Evolutionary conservation across 768 basidiomycete genomes (phyloP).

Genomic region (Tulasnella sp.): DNA sequence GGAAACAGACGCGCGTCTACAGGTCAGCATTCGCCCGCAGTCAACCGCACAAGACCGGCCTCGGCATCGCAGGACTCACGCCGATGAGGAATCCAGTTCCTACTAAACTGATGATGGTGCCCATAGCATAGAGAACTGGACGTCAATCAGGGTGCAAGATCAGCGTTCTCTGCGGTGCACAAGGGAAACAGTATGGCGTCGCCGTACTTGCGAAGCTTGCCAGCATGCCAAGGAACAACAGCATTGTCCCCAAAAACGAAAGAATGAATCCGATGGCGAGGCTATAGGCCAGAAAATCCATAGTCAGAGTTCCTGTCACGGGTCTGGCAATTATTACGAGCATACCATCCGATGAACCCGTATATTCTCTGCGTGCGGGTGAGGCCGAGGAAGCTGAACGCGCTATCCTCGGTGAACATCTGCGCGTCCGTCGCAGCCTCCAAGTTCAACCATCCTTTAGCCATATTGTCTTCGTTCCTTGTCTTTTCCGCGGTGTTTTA

Average conservation of each 20-base stretch:
- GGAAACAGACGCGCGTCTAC: constrained; percentile 23
- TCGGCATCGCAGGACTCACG: constrained; percentile 47
- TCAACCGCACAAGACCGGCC: background rate
- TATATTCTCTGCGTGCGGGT: constrained; percentile 78
- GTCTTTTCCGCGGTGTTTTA: background rate
- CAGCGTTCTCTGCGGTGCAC: constrained; percentile 16
- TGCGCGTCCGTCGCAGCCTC: constrained; percentile 63
- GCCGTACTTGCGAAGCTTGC: constrained; percentile 68
- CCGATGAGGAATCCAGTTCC: constrained; percentile 91
- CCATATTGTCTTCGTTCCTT: background rate
- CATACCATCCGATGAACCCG: constrained; percentile 81
- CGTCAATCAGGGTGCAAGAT: background rate
- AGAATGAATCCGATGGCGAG: constrained; percentile 70
- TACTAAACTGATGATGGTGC: constrained; percentile 74
- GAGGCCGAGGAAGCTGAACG: constrained; percentile 74
- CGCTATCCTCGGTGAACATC: constrained; percentile 86
- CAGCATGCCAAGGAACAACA: constrained; percentile 69
- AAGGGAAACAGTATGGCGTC: constrained; percentile 20
- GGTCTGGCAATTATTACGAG: constrained; percentile 1
- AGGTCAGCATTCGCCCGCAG: constrained; percentile 15
- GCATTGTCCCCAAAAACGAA: constrained; percentile 71
- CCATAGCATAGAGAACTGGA: constrained; percentile 75
- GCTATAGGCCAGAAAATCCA: constrained; percentile 48
- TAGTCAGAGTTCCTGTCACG: background rate
- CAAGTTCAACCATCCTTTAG: constrained; percentile 83